Percentiles rank a stretch among this genome's conserved stretches.
Evolutionary conservation across 2,329 filamentous ascomycete species (phyloP).

Genomic region (Uncinocarpus reesii): DNA sequence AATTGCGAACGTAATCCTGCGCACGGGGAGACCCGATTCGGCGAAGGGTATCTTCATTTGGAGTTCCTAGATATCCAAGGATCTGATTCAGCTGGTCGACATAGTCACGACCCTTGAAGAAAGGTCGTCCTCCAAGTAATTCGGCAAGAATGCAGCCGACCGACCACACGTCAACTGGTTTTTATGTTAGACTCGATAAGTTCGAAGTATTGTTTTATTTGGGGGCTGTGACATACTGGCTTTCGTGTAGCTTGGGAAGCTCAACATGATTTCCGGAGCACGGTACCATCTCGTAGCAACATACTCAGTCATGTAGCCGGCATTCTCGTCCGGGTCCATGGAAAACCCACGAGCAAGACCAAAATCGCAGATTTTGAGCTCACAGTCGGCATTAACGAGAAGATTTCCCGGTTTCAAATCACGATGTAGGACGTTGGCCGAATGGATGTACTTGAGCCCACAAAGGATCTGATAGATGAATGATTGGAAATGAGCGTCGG

Average conservation of each 20-base stretch:
- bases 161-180: slow-evolving; percentile 91
- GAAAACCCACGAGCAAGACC: slow-evolving; percentile 94
- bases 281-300: slow-evolving; percentile 98
- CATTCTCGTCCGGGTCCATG: slow-evolving; percentile 93
- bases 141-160: slow-evolving; percentile 96
- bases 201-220: background rate
- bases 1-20: slow-evolving; percentile 95
- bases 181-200: background rate
- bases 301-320: slow-evolving; percentile 99
- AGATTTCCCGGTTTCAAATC: slow-evolving; percentile 96
- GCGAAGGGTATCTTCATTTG: slow-evolving; percentile 84
- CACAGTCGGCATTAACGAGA: slow-evolving; percentile 96
- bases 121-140: slow-evolving; percentile 86
- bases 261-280: slow-evolving; percentile 97
- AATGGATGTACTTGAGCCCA: slow-evolving; percentile 98
- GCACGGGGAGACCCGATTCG: slow-evolving; percentile 92
- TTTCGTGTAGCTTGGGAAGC: slow-evolving; percentile 99
- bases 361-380: slow-evolving; percentile 98
- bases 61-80: slow-evolving; percentile 91
- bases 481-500: slow-evolving; percentile 97
- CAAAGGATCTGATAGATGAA: slow-evolving; percentile 99
- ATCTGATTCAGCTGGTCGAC: slow-evolving; percentile 99
- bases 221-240: slow-evolving; percentile 62
- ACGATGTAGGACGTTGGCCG: slow-evolving; percentile 91
- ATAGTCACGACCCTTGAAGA: slow-evolving; percentile 98